A percentile compares a stretch with the other conserved stretches of the same genome.
Evolutionary conservation across 768 basidiomycete genomes (phyloP).

Genomic region (Collybia nuda): DNA sequence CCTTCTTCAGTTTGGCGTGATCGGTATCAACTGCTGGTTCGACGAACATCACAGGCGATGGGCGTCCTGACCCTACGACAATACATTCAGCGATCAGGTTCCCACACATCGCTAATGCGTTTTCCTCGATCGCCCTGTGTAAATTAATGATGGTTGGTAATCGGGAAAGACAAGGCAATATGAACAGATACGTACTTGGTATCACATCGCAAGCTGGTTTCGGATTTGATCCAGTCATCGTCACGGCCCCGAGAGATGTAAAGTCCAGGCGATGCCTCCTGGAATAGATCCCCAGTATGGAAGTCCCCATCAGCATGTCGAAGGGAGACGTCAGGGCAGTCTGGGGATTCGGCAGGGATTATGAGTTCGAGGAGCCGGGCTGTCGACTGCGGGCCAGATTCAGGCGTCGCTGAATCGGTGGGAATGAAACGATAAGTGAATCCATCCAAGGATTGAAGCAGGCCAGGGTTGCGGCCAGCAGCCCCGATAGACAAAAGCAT

Average conservation of each 20-base stretch:
- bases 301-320: constrained; percentile 59
- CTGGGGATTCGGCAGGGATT: constrained; percentile 52
- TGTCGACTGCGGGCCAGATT: constrained; percentile 42
- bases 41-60: constrained; percentile 75
- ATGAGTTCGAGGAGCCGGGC: constrained; percentile 56
- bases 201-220: constrained; percentile 66
- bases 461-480: constrained; percentile 42
- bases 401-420: constrained; percentile 38
- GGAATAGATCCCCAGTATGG: constrained; percentile 70
- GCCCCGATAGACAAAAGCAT: constrained; percentile 62
- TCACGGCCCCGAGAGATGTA: constrained; percentile 61
- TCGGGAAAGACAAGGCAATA: constrained; percentile 1
- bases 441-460: constrained; percentile 59
- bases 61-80: constrained; percentile 75
- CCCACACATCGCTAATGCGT: constrained; percentile 63
- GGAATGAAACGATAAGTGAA: constrained; percentile 70
- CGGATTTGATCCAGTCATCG: constrained; percentile 76
- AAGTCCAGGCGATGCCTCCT: constrained; percentile 45
- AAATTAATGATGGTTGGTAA: constrained; percentile 2
- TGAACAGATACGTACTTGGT: constrained; percentile 46
- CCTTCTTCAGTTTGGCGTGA: constrained; percentile 60
- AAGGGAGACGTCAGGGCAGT: constrained; percentile 56
- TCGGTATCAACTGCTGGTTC: constrained; percentile 59
- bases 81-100: constrained; percentile 70
- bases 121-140: constrained; percentile 72